Evolutionary conservation across 192 early-diverging fungal species (phyloP).

Genomic region (Coemansia sp.): DNA sequence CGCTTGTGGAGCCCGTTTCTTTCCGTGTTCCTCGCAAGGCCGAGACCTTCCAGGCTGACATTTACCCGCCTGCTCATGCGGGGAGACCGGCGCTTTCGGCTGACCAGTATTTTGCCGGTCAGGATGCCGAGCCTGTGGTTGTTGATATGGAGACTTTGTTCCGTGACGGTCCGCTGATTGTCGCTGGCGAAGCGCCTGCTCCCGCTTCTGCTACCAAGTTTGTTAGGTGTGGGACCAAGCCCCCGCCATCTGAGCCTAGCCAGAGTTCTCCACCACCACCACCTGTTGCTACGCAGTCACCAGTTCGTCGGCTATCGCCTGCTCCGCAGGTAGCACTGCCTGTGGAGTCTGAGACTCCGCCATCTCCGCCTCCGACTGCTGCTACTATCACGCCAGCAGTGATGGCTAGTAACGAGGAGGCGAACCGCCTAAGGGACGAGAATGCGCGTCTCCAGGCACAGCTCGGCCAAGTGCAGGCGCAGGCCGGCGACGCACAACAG

Average conservation of each 20-base stretch:
- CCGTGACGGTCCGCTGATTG: conserved; percentile 35
- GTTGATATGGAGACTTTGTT: conserved; percentile 45
- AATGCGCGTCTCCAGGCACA: conserved; percentile 57
- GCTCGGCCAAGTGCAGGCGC: conserved; percentile 29
- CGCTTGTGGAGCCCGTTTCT: conserved; percentile 92
- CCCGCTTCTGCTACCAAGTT: background rate
- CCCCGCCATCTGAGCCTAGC: background rate
- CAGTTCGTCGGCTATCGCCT: conserved; percentile 1
- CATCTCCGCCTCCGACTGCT: conserved; percentile 7
- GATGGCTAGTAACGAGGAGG: conserved; percentile 63
- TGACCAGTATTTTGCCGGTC: conserved; percentile 91
- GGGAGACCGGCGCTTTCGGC: conserved; percentile 86
- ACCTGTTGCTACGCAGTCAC: conserved; percentile 11
- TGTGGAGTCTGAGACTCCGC: conserved; percentile 2
- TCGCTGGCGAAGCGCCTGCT: conserved; percentile 20
- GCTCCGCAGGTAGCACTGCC: conserved; percentile 1
- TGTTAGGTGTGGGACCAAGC: background rate
- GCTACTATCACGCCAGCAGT: conserved; percentile 16
- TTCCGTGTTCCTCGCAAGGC: conserved; percentile 96
- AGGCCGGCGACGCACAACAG: conserved; percentile 23
- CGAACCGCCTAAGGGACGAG: conserved; percentile 78
- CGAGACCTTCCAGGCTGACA: conserved; percentile 95
- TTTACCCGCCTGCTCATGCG: conserved; percentile 87
- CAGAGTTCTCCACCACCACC: background rate
- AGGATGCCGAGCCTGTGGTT: conserved; percentile 74